phyloP scores from a whole-genome alignment of 306 rosid species.

The Cicer arietinum region DNA sequence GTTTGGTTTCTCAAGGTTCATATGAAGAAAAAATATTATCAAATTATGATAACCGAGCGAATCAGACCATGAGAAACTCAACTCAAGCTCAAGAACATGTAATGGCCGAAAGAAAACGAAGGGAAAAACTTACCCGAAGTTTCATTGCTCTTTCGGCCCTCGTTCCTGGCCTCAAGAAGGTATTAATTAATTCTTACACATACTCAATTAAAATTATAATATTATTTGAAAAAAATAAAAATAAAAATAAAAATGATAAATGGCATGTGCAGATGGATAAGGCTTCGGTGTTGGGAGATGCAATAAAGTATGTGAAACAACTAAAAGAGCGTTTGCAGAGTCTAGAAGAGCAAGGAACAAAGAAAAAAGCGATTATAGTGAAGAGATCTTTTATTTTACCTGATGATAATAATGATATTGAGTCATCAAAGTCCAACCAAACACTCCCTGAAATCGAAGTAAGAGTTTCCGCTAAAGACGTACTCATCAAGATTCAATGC shows the following conservation, averaged over 20 bases:
- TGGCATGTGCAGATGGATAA: constrained; percentile 70
- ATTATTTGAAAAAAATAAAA: too few relatives aligned
- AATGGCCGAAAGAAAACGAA: constrained; percentile 76
- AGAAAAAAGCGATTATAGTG: constrained; percentile 51
- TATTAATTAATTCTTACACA: too few relatives aligned
- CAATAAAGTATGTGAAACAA: constrained; percentile 64
- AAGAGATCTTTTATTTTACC: constrained; percentile 56
- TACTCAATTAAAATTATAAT: too few relatives aligned
- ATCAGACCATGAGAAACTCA: constrained; percentile 43
- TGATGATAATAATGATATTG: constrained; percentile 42
- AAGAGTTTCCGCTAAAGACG: constrained; percentile 63
- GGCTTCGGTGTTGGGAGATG: constrained; percentile 87
- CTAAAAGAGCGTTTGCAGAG: constrained; percentile 60
- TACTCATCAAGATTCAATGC: constrained; percentile 69
- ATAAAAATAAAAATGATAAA: too few relatives aligned
- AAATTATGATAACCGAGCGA: constrained; percentile 23
- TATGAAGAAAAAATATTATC: constrained; percentile 38
- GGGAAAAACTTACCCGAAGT: constrained; percentile 85
- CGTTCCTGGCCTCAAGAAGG: constrained; percentile 90
- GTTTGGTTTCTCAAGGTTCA: constrained; percentile 40
- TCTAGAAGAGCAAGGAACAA: constrained; percentile 61
- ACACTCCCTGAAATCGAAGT: constrained; percentile 75
- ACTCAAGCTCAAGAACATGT: constrained; percentile 76
- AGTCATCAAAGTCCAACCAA: constrained; percentile 30
- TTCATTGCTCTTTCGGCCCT: constrained; percentile 85